Percentiles rank a stretch among this genome's conserved stretches.
phyloP scores from a whole-genome alignment of 2,329 filamentous ascomycete species.

The Phaeoacremonium minimum region DNA sequence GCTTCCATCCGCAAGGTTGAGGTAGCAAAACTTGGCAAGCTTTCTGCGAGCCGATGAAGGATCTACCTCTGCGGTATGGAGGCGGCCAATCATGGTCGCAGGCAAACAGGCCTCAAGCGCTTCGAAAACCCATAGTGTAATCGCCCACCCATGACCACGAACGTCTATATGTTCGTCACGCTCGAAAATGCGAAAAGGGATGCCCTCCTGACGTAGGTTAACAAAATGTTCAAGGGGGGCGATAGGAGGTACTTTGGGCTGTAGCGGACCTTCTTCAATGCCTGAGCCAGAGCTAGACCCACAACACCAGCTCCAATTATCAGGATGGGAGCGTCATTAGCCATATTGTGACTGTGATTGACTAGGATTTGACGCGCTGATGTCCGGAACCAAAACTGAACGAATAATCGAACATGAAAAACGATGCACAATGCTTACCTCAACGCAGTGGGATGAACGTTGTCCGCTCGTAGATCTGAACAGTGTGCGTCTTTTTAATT shows the following conservation, averaged over 20 bases:
- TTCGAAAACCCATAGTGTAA: slow-evolving; percentile 52
- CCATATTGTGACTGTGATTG: too few relatives aligned
- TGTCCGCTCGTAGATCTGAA: too few relatives aligned
- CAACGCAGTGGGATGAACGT: too few relatives aligned
- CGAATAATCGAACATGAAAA: too few relatives aligned
- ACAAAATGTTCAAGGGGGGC: not conserved
- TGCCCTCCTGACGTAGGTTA: not conserved
- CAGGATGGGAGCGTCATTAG: slow-evolving; percentile 27
- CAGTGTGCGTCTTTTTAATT: too few relatives aligned
- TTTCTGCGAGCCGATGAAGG: not conserved
- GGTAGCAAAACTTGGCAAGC: slow-evolving; percentile 1
- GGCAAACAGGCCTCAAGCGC: slow-evolving; percentile 1
- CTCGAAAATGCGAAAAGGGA: not conserved
- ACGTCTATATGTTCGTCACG: not conserved
- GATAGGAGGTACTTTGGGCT: not conserved
- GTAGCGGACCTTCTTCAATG: slow-evolving; percentile 20
- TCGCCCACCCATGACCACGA: slow-evolving; percentile 46
- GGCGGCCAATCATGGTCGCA: not conserved
- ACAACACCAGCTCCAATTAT: slow-evolving; percentile 32
- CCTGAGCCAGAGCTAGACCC: slow-evolving; percentile 29
- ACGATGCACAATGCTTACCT: too few relatives aligned
- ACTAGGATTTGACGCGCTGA: too few relatives aligned
- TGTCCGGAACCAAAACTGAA: too few relatives aligned
- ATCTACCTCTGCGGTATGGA: not conserved
- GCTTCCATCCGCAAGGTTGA: not conserved